These are phyloP conservation scores for Coniferiporia weirii DNA, from an alignment of 1,284 basidiomycete genomes.

Conservation along the genomic window DNA sequence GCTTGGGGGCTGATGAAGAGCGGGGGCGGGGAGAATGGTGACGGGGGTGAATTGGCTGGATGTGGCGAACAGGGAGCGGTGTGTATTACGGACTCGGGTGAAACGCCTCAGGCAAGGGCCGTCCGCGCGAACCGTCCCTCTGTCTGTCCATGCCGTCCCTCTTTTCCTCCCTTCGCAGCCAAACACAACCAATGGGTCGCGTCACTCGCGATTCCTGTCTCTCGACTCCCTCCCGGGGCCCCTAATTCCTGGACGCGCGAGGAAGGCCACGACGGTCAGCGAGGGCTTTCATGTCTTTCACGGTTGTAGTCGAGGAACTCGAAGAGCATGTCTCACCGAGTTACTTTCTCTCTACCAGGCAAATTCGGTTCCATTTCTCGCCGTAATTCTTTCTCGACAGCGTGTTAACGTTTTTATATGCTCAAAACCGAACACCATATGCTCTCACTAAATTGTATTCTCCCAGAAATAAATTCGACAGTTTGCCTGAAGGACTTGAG, in stretches of 20 bases:
- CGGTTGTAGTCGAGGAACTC: neutral
- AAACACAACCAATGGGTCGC: neutral
- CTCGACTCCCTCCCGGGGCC: neutral
- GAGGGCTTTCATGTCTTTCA: neutral
- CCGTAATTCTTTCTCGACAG: too few species aligned
- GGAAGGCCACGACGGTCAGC: neutral
- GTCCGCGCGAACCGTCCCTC: neutral
- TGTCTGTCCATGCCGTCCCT: neutral
- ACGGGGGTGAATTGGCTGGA: conserved; percentile 4
- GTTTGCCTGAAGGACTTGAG: too few species aligned
- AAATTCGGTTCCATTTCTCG: neutral
- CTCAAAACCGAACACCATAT: too few species aligned
- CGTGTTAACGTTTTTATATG: too few species aligned
- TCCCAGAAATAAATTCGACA: too few species aligned
- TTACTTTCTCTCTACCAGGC: neutral
- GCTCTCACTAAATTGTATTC: too few species aligned
- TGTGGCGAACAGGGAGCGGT: neutral
- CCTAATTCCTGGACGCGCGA: neutral
- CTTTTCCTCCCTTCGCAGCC: neutral
- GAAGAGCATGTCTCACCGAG: neutral
- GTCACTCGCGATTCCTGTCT: neutral
- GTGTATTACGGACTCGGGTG: neutral
- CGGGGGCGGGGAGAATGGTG: conserved; percentile 13
- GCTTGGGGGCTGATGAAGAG: neutral
- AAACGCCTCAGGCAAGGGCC: neutral